phyloP scores from a whole-genome alignment of 768 basidiomycete genomes.

The Xerocomus potaroensis region DNA sequence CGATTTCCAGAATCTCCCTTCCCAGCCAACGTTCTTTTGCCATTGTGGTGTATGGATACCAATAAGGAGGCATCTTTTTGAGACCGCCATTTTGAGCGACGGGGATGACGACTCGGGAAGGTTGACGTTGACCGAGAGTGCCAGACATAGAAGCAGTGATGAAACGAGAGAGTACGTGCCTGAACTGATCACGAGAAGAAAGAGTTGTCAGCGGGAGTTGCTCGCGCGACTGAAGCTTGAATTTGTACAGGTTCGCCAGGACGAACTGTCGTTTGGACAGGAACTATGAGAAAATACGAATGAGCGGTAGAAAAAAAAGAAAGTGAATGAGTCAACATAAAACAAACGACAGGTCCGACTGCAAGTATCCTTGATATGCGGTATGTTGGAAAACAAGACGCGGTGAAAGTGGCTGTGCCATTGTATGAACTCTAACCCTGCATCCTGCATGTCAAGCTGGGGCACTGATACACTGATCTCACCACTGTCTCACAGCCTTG shows the following conservation, averaged over 20 bases:
- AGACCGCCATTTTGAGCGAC: conserved; percentile 39
- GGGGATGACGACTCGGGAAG: conserved; percentile 21
- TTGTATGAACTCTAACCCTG: no score
- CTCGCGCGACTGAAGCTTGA: conserved; percentile 27
- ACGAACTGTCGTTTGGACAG: conserved; percentile 26
- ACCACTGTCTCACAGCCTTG: no score
- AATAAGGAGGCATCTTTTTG: conserved; percentile 83
- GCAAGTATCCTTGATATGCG: conserved; percentile 18
- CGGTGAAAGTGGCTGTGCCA: conserved; percentile 11
- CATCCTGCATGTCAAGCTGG: no score
- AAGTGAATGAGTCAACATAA: conserved; percentile 5
- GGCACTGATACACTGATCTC: no score
- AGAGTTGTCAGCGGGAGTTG: conserved; percentile 43
- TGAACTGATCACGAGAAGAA: conserved; percentile 52
- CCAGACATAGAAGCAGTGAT: conserved; percentile 48
- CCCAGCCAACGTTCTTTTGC: conserved; percentile 90
- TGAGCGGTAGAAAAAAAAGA: not conserved
- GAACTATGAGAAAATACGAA: conserved; percentile 2
- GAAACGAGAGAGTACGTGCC: conserved; percentile 50
- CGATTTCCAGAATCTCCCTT: conserved; percentile 83
- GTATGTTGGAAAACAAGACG: conserved; percentile 14
- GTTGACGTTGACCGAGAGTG: conserved; percentile 19
- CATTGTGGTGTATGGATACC: conserved; percentile 91
- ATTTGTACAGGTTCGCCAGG: conserved; percentile 27
- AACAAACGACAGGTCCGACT: conserved; percentile 24